Evolutionary conservation across 2,329 filamentous ascomycete species (phyloP).

Genomic region (Allantophomopsis lycopodina): DNA sequence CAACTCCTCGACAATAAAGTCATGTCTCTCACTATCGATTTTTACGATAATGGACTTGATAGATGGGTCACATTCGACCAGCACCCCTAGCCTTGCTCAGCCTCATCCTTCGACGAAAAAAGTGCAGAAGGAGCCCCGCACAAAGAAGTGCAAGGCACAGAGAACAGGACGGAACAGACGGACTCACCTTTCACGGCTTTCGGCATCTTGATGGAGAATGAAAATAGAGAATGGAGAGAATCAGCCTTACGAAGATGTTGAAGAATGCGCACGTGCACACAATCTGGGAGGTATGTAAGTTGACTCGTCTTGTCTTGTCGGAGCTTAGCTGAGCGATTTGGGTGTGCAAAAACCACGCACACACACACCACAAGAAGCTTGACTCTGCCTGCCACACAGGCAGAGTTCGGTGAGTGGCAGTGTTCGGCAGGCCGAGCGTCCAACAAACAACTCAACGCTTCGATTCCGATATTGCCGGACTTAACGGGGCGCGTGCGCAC

Average conservation of each 20-base stretch:
- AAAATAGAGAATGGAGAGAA: neutral
- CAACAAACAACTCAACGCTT: too few species aligned
- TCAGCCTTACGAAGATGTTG: neutral
- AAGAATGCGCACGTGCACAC: neutral
- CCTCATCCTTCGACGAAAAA: neutral
- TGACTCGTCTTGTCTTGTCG: too few species aligned
- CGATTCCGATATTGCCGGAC: too few species aligned
- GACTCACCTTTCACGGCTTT: neutral
- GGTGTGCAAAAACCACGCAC: neutral
- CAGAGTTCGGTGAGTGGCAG: too few species aligned
- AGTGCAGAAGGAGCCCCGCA: neutral
- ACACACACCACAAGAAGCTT: neutral
- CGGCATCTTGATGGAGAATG: neutral
- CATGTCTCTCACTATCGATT: slow-evolving; percentile 57
- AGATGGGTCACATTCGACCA: slow-evolving; percentile 73
- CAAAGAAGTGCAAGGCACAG: neutral
- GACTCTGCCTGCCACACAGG: too few species aligned
- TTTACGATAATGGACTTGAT: slow-evolving; percentile 77
- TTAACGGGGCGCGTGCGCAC: too few species aligned
- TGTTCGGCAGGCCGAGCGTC: too few species aligned
- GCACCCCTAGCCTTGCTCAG: slow-evolving; percentile 35
- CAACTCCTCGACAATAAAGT: slow-evolving; percentile 68
- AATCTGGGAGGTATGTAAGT: neutral
- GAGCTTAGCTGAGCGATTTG: neutral
- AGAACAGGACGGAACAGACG: neutral